These are phyloP conservation scores for Kandelia obovata DNA, from an alignment of 345 rosid genomes.

Conservation along the genomic window DNA sequence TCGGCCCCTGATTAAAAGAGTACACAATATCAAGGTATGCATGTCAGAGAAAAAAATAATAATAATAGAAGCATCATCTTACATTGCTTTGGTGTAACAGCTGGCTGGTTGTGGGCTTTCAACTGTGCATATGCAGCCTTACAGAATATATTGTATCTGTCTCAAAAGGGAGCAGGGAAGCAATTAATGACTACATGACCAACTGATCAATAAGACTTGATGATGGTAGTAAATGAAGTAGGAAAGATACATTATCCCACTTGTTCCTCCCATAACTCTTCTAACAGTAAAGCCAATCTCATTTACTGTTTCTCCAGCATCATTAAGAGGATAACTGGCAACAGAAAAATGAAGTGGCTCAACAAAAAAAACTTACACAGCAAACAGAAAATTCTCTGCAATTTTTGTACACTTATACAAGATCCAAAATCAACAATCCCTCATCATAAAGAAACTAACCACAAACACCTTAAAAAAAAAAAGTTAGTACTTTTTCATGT, in stretches of 20 bases:
- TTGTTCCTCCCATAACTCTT: conserved; percentile 96
- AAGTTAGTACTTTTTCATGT: conserved; percentile 74
- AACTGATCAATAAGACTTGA: conserved; percentile 14
- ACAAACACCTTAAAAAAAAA: conserved; percentile 7
- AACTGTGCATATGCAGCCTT: conserved; percentile 82
- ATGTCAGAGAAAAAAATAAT: conserved; percentile 6
- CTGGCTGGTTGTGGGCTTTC: conserved; percentile 51
- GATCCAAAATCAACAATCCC: conserved; percentile 10
- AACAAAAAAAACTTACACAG: not conserved
- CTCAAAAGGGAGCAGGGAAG: conserved; percentile 13
- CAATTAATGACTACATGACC: not conserved
- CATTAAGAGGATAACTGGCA: conserved; percentile 85
- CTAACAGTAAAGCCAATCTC: conserved; percentile 82
- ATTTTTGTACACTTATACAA: no score
- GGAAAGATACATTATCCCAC: conserved; percentile 73
- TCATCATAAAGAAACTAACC: conserved; percentile 5
- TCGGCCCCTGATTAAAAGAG: conserved; percentile 63
- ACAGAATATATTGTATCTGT: conserved; percentile 73
- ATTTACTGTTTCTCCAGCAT: conserved; percentile 81
- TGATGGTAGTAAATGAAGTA: conserved; percentile 7
- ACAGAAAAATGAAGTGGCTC: conserved; percentile 25
- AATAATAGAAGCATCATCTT: conserved; percentile 34
- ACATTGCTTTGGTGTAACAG: conserved; percentile 67
- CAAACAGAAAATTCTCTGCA: not conserved
- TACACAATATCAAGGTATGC: conserved; percentile 10